Conservation (phyloP, 345 rosid genomes). For the Noccaea bulbosa region DNA sequence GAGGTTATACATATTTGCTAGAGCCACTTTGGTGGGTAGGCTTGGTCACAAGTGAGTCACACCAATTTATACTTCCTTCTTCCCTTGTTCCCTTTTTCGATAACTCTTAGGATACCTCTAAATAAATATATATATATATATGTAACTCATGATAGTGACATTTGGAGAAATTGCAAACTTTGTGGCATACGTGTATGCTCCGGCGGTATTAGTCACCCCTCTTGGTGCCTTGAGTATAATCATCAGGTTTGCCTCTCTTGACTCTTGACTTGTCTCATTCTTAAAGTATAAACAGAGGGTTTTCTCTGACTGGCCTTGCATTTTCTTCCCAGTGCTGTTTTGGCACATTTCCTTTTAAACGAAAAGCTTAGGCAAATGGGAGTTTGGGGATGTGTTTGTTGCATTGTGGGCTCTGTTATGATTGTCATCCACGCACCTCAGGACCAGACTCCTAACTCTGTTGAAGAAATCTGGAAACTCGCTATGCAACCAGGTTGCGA, state of each 20-base stretch:
- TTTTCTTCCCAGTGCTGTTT: slow-evolving; percentile 56
- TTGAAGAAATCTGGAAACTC: slow-evolving; percentile 77
- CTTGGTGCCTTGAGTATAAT: slow-evolving; percentile 92
- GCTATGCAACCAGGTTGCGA: slow-evolving; percentile 82
- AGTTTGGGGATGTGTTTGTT: slow-evolving; percentile 78
- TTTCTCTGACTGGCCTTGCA: not conserved
- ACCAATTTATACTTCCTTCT: not conserved
- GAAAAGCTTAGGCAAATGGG: slow-evolving; percentile 82
- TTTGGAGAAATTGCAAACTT: slow-evolving; percentile 89
- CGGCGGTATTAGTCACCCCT: slow-evolving; percentile 91
- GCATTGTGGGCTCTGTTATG: slow-evolving; percentile 87
- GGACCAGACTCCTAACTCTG: slow-evolving; percentile 79
- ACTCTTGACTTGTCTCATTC: not conserved
- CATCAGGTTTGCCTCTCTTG: slow-evolving; percentile 56
- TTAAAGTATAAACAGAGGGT: no score
- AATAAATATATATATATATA: no score
- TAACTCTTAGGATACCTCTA: not conserved
- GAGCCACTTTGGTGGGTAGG: slow-evolving; percentile 99
- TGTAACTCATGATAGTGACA: slow-evolving; percentile 56
- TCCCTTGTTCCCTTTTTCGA: not conserved
- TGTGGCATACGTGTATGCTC: slow-evolving; percentile 92
- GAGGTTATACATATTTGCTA: slow-evolving; percentile 85
- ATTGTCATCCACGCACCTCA: slow-evolving; percentile 90
- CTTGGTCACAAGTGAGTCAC: slow-evolving; percentile 75
- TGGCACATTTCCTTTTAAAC: slow-evolving; percentile 85